These are phyloP conservation scores for Colletotrichum camelliae DNA, from an alignment of 2,329 filamentous ascomycete species.

Conservation along the genomic window DNA sequence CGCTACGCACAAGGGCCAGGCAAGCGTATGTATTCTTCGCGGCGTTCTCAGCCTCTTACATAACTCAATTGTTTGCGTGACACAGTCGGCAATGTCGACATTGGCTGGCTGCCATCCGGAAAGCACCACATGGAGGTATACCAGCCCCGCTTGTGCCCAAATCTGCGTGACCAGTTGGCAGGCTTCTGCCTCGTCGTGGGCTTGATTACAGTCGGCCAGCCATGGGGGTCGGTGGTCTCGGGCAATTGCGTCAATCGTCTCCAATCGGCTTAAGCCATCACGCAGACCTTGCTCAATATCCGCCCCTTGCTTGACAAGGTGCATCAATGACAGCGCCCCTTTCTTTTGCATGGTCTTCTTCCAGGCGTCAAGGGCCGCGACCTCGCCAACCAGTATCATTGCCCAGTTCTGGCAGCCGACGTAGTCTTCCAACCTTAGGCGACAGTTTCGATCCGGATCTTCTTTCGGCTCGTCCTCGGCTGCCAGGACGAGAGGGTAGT, in stretches of 20 bases:
- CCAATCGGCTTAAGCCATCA: neutral
- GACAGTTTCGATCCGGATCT: slow-evolving; percentile 24
- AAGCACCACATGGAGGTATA: slow-evolving; percentile 53
- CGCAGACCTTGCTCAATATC: neutral
- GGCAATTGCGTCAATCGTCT: neutral
- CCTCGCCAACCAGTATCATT: slow-evolving; percentile 56
- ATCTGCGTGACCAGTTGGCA: slow-evolving; percentile 28
- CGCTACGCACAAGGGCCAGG: neutral
- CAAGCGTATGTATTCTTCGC: neutral
- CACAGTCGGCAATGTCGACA: slow-evolving; percentile 40
- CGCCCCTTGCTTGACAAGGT: slow-evolving; percentile 40
- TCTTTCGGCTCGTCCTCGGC: neutral
- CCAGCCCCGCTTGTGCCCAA: slow-evolving; percentile 52
- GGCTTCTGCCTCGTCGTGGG: slow-evolving; percentile 7
- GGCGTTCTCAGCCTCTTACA: neutral
- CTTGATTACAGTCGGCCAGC: neutral
- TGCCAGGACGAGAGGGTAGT: neutral
- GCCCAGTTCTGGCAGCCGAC: slow-evolving; percentile 54
- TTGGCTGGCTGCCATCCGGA: slow-evolving; percentile 55
- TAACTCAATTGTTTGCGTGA: slow-evolving; percentile 30
- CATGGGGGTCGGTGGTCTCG: neutral
- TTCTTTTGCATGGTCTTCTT: slow-evolving; percentile 44
- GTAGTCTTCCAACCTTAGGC: slow-evolving; percentile 45
- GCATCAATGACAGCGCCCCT: slow-evolving; percentile 47
- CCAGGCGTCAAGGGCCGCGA: slow-evolving; percentile 58